Evolutionary conservation across 495 filamentous ascomycete genomes (phyloP).

Genomic region (Tuber umbilicatum): DNA sequence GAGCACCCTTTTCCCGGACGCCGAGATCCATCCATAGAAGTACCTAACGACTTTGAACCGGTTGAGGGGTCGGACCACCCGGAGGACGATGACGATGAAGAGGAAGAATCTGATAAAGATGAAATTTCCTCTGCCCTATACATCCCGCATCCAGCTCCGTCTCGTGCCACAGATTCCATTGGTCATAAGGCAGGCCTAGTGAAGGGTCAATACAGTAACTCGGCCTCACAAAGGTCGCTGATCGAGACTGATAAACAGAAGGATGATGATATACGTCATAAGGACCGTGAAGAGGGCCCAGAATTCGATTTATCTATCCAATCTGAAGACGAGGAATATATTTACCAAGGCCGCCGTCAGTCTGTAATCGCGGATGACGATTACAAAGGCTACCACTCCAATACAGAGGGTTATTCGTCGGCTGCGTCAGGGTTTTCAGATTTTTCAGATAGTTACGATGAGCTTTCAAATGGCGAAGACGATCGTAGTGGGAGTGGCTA

Average conservation of each 20-base stretch:
- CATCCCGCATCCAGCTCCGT: constrained; percentile 67
- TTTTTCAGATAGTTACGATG: constrained; percentile 52
- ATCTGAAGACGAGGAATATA: constrained; percentile 39
- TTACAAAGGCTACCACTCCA: constrained; percentile 43
- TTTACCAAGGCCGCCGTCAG: constrained; percentile 29
- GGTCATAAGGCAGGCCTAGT: constrained; percentile 34
- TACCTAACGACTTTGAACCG: constrained; percentile 38
- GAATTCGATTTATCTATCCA: constrained; percentile 37
- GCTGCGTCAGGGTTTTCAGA: constrained; percentile 56
- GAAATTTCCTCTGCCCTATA: constrained; percentile 94
- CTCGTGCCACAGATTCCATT: constrained; percentile 46
- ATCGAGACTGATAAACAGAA: constrained; percentile 42
- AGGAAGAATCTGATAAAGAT: constrained; percentile 82
- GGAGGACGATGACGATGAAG: constrained; percentile 53
- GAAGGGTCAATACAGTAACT: constrained; percentile 36
- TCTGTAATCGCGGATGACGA: constrained; percentile 34
- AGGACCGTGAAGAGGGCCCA: constrained; percentile 26
- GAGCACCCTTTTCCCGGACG: constrained; percentile 15
- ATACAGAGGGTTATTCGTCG: constrained; percentile 47
- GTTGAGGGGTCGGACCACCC: constrained; percentile 35
- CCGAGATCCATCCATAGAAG: constrained; percentile 27
- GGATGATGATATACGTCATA: constrained; percentile 41
- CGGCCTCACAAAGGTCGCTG: constrained; percentile 37
- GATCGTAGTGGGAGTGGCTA: constrained; percentile 47
- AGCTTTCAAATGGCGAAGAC: constrained; percentile 48